Evolutionary conservation across 805 yeast species (phyloP).

Genomic region (Clavispora santaluciae): DNA sequence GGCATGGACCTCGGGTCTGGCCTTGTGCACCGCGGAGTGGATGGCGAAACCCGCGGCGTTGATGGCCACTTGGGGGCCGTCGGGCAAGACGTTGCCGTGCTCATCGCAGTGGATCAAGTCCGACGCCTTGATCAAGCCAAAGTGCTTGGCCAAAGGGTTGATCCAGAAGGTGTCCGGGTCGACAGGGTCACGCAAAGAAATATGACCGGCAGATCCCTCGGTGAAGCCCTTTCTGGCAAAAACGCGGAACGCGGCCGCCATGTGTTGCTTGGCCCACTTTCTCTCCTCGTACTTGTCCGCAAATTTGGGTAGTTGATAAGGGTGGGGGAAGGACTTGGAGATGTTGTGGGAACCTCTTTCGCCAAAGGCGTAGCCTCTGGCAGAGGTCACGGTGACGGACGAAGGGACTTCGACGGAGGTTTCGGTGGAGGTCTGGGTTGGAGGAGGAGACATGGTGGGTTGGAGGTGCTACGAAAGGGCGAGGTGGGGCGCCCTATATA

Average conservation of each 20-base stretch:
- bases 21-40: constrained; percentile 62
- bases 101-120: constrained; percentile 49
- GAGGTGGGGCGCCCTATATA: not conserved
- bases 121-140: constrained; percentile 36
- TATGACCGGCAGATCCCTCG: constrained; percentile 84
- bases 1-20: constrained; percentile 66
- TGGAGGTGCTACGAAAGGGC: not conserved
- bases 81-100: constrained; percentile 55
- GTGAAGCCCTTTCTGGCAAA: constrained; percentile 74
- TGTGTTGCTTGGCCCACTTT: constrained; percentile 58
- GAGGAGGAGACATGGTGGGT: not conserved
- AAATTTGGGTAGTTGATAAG: constrained; percentile 50
- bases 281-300: constrained; percentile 45
- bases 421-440: not conserved
- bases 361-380: constrained; percentile 32
- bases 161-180: constrained; percentile 83
- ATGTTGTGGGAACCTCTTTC: constrained; percentile 58
- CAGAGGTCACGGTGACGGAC: not conserved
- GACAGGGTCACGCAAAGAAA: constrained; percentile 79
- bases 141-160: constrained; percentile 81
- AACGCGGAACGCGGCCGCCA: constrained; percentile 82
- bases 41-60: constrained; percentile 70
- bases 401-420: not conserved
- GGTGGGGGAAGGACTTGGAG: constrained; percentile 49
- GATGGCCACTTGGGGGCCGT: constrained; percentile 51